Conservation (phyloP, 345 rosid genomes). For the Aquilaria malaccensis region DNA sequence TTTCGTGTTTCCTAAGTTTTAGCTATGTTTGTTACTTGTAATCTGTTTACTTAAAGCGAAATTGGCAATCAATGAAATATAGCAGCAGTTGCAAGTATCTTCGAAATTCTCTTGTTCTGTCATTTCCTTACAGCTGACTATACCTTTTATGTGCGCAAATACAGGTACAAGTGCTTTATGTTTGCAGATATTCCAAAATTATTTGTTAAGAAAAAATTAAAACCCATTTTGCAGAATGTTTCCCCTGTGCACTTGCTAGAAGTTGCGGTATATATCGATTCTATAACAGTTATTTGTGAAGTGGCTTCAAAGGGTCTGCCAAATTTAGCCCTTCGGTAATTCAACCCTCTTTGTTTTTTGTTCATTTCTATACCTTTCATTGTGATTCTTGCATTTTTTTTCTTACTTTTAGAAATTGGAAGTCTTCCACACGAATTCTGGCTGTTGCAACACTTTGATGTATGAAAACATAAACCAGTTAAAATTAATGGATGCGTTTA, state of each 20-base stretch:
- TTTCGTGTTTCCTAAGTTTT: too few relatives aligned
- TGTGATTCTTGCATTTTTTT: too few relatives aligned
- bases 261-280: slow-evolving; percentile 71
- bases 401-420: too few relatives aligned
- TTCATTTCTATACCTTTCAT: neutral
- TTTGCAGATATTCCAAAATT: slow-evolving; percentile 1
- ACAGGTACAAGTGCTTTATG: slow-evolving; percentile 38
- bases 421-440: too few relatives aligned
- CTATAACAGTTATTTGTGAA: slow-evolving; percentile 80
- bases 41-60: too few relatives aligned
- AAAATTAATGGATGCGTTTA: too few relatives aligned
- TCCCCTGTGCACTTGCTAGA: slow-evolving; percentile 69
- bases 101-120: too few relatives aligned
- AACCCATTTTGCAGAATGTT: slow-evolving; percentile 60
- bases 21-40: too few relatives aligned
- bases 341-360: slow-evolving; percentile 16
- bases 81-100: too few relatives aligned
- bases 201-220: neutral
- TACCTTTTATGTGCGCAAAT: slow-evolving; percentile 92
- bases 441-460: too few relatives aligned
- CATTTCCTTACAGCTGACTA: slow-evolving; percentile 27
- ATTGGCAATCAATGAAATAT: too few relatives aligned
- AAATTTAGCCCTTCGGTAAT: slow-evolving; percentile 84
- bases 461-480: too few relatives aligned
- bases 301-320: slow-evolving; percentile 82